A percentile compares a stretch with the other conserved stretches of the same genome.
phyloP scores from a whole-genome alignment of 1,284 basidiomycete species.

The Cryptococcus amylolentus region DNA sequence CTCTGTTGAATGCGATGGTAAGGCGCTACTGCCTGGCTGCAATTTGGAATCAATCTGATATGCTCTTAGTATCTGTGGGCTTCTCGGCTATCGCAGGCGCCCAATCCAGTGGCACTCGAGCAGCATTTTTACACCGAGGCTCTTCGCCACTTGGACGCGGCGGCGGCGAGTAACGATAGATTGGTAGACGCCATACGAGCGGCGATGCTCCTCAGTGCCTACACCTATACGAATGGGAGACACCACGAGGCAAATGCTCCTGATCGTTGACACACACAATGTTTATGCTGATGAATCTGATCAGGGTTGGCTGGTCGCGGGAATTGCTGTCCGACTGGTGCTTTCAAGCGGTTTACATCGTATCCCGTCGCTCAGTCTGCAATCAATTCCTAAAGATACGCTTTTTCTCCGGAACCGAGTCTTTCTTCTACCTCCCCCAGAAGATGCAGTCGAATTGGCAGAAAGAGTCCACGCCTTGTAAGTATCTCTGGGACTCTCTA shows the following conservation, averaged over 20 bases:
- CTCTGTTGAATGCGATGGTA: slow-evolving; percentile 44
- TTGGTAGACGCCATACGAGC: slow-evolving; percentile 41
- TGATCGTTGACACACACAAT: not conserved
- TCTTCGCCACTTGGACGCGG: slow-evolving; percentile 32
- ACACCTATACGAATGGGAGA: slow-evolving; percentile 38
- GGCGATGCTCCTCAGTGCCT: slow-evolving; percentile 38
- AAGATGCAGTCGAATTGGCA: slow-evolving; percentile 42
- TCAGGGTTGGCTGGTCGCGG: slow-evolving; percentile 39
- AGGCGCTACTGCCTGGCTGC: slow-evolving; percentile 1
- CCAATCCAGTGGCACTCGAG: slow-evolving; percentile 31
- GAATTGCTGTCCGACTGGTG: slow-evolving; percentile 34
- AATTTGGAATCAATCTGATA: not conserved
- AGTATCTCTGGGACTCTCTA: slow-evolving; percentile 6
- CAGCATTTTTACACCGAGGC: slow-evolving; percentile 37
- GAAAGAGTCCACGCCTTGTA: slow-evolving; percentile 45
- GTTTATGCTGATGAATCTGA: not conserved
- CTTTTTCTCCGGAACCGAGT: slow-evolving; percentile 34
- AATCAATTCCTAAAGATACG: slow-evolving; percentile 17
- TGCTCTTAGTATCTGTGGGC: slow-evolving; percentile 43
- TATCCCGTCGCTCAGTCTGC: slow-evolving; percentile 31
- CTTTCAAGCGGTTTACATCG: slow-evolving; percentile 43
- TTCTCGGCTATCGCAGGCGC: slow-evolving; percentile 38
- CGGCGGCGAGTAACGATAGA: slow-evolving; percentile 35
- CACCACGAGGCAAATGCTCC: slow-evolving; percentile 33
- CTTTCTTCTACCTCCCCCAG: slow-evolving; percentile 38